Conservation (phyloP, 176 grass and related monocot genomes). For the Carex scoparia region DNA sequence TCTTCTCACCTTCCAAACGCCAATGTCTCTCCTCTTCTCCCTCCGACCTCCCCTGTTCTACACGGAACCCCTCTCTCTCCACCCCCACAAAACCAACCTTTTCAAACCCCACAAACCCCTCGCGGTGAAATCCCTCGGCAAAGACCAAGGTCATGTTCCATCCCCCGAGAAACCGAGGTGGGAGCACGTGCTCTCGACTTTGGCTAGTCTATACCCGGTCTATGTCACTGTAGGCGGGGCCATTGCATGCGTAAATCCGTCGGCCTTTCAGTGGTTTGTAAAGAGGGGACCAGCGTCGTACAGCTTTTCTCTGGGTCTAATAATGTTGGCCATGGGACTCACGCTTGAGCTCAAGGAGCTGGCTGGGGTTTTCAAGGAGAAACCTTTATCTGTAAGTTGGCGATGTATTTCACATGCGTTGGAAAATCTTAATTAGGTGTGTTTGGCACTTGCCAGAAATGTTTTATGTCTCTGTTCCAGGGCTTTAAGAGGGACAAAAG, state of each 20-base stretch:
- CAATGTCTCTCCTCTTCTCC: conserved; percentile 42
- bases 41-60: conserved; percentile 5
- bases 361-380: conserved; percentile 46
- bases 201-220: conserved; percentile 53
- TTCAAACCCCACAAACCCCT: background rate
- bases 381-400: conserved; percentile 46
- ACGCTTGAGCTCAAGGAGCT: conserved; percentile 57
- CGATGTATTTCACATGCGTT: background rate
- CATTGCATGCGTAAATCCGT: conserved; percentile 40
- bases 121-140: conserved; percentile 23
- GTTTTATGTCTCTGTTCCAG: too few relatives aligned
- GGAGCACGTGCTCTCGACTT: conserved; percentile 37
- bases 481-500: background rate
- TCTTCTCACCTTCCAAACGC: background rate
- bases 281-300: conserved; percentile 51
- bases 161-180: conserved; percentile 22
- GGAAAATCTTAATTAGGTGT: background rate
- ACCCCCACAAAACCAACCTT: background rate
- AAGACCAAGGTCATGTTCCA: background rate
- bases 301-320: conserved; percentile 55
- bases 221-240: conserved; percentile 52
- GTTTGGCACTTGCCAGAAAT: too few relatives aligned
- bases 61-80: background rate
- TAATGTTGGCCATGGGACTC: conserved; percentile 84
- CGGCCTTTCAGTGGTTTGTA: conserved; percentile 58